phyloP scores from a whole-genome alignment of 192 early-diverging fungal species.

The Jimgerdemannia lactiflua region DNA sequence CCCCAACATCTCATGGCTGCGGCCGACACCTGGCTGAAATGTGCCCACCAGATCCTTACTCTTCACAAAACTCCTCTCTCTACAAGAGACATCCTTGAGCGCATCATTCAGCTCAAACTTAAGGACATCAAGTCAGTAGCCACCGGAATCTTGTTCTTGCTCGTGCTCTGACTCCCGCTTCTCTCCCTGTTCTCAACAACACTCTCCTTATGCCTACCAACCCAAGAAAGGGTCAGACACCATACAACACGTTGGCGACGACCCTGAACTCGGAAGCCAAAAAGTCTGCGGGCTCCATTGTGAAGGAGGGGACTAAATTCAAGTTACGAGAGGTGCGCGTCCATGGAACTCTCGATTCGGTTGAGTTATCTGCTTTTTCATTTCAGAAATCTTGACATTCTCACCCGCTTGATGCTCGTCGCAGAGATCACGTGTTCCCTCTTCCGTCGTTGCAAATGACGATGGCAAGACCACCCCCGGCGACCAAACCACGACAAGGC shows the following conservation, averaged over 20 bases:
- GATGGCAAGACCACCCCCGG: no score
- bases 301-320: not conserved
- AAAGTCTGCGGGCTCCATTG: not conserved
- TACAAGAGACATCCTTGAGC: not conserved
- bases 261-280: not conserved
- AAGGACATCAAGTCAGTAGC: not conserved
- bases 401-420: not conserved
- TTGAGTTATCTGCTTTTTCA: no score
- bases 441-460: not conserved
- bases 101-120: not conserved
- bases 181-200: not conserved
- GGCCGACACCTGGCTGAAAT: not conserved
- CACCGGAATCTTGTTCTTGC: not conserved
- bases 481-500: not conserved
- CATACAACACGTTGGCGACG: not conserved
- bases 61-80: not conserved
- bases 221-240: not conserved
- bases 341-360: not conserved
- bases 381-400: no score
- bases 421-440: not conserved
- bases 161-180: not conserved
- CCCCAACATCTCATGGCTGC: not conserved
- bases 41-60: not conserved
- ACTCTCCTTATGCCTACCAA: not conserved
- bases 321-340: not conserved